phyloP scores from a whole-genome alignment of 2,329 filamentous ascomycete species.

The Clonostachys rhizophaga region DNA sequence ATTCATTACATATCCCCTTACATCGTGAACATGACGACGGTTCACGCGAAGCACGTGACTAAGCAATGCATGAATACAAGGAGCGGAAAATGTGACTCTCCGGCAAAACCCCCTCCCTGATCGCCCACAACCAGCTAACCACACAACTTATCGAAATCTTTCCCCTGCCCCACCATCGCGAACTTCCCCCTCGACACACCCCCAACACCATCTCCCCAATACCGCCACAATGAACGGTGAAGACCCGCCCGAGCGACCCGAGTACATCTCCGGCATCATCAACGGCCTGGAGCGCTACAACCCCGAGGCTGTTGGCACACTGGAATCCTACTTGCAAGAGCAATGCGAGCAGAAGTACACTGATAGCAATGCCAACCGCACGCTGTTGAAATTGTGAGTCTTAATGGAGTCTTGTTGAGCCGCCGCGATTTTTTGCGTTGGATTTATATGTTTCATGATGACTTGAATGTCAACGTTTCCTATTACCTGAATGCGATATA shows the following conservation, averaged over 20 bases:
- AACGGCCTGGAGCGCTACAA: constrained; percentile 98
- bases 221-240: constrained; percentile 62
- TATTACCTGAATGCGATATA: constrained; percentile 83
- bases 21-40: background rate
- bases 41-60: constrained; percentile 4
- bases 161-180: constrained; percentile 33
- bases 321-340: constrained; percentile 90
- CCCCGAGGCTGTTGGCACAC: constrained; percentile 87
- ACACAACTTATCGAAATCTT: constrained; percentile 37
- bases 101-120: constrained; percentile 15
- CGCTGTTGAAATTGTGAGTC: constrained; percentile 93
- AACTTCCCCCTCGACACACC: constrained; percentile 21
- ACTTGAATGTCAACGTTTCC: constrained; percentile 83
- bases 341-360: constrained; percentile 95
- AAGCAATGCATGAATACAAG: no score
- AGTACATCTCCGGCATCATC: constrained; percentile 88
- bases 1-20: background rate
- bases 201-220: constrained; percentile 4
- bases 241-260: constrained; percentile 86
- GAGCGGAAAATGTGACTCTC: no score
- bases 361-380: constrained; percentile 96
- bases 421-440: background rate
- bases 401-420: background rate
- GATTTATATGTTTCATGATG: constrained; percentile 51
- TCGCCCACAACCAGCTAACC: constrained; percentile 29